Conservation (phyloP, 305 asterid species). For the Rubia peregrina region DNA sequence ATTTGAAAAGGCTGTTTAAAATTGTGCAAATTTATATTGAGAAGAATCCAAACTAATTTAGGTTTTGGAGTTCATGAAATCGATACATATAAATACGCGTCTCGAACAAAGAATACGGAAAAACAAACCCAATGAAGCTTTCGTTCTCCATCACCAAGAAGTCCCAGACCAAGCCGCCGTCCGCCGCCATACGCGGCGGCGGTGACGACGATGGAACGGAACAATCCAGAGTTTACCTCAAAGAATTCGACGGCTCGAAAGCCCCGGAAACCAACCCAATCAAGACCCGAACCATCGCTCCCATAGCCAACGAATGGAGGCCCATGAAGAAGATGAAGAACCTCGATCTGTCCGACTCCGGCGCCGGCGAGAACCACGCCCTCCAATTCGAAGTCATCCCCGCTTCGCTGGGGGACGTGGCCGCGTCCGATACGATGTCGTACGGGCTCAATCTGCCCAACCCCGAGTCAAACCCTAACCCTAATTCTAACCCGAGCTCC, state of each 20-base stretch:
- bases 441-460: constrained; percentile 66
- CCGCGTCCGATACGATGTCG: constrained; percentile 34
- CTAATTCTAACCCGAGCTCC: background rate
- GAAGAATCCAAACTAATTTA: too few relatives aligned
- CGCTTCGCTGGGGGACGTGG: constrained; percentile 27
- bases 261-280: constrained; percentile 25
- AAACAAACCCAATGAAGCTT: constrained; percentile 38
- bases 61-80: too few relatives aligned
- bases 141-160: constrained; percentile 54
- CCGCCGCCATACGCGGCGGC: constrained; percentile 3
- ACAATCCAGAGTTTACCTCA: constrained; percentile 35
- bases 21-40: too few relatives aligned
- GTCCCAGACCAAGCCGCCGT: constrained; percentile 39
- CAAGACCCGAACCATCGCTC: constrained; percentile 36
- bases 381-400: constrained; percentile 55
- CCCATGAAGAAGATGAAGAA: constrained; percentile 62
- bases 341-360: constrained; percentile 49
- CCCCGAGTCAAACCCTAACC: constrained; percentile 13
- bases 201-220: constrained; percentile 17
- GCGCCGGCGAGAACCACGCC: constrained; percentile 30
- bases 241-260: constrained; percentile 50
- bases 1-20: too few relatives aligned
- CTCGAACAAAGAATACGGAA: background rate
- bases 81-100: background rate
- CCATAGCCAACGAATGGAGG: constrained; percentile 56